Evolutionary conservation across 306 rosid genomes (phyloP).

Genomic region (Dryas drummondii): DNA sequence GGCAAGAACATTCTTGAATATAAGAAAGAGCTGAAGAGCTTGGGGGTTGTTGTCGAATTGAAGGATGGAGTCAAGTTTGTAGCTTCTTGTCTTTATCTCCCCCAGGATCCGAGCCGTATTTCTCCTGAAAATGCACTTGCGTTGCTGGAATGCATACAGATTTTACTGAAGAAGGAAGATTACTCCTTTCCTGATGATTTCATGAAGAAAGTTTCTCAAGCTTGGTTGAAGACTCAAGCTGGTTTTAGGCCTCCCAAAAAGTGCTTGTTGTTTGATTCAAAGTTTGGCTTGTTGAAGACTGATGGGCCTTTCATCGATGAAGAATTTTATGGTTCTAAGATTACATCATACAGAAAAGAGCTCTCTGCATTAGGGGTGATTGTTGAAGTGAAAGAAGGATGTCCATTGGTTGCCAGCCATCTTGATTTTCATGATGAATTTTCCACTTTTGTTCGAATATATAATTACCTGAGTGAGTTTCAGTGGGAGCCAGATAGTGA

Average conservation of each 20-base stretch:
- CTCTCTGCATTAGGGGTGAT: slow-evolving; percentile 55
- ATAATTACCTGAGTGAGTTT: slow-evolving; percentile 38
- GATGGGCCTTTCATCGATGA: slow-evolving; percentile 76
- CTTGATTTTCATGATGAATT: slow-evolving; percentile 33
- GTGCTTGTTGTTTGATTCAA: slow-evolving; percentile 49
- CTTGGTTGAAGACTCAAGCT: slow-evolving; percentile 63
- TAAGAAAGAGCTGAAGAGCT: slow-evolving; percentile 48
- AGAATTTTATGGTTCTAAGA: slow-evolving; percentile 39
- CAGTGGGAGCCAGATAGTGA: slow-evolving; percentile 44
- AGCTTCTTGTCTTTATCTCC: slow-evolving; percentile 35
- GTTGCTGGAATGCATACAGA: slow-evolving; percentile 49
- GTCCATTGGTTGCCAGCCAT: slow-evolving; percentile 43
- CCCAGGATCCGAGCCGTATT: slow-evolving; percentile 36
- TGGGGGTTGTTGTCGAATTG: slow-evolving; percentile 50
- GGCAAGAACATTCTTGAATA: slow-evolving; percentile 44
- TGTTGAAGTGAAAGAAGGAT: slow-evolving; percentile 37
- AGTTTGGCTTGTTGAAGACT: slow-evolving; percentile 42
- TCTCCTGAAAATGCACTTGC: slow-evolving; percentile 40
- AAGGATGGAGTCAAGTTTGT: slow-evolving; percentile 51
- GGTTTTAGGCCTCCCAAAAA: slow-evolving; percentile 50
- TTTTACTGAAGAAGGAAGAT: slow-evolving; percentile 8
- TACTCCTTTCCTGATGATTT: slow-evolving; percentile 32
- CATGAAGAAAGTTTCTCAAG: slow-evolving; percentile 29
- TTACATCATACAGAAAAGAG: slow-evolving; percentile 41
- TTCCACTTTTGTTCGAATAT: slow-evolving; percentile 37